Conservation (phyloP, 2,329 filamentous ascomycete genomes). For the Neofusicoccum kwambonambiense region DNA sequence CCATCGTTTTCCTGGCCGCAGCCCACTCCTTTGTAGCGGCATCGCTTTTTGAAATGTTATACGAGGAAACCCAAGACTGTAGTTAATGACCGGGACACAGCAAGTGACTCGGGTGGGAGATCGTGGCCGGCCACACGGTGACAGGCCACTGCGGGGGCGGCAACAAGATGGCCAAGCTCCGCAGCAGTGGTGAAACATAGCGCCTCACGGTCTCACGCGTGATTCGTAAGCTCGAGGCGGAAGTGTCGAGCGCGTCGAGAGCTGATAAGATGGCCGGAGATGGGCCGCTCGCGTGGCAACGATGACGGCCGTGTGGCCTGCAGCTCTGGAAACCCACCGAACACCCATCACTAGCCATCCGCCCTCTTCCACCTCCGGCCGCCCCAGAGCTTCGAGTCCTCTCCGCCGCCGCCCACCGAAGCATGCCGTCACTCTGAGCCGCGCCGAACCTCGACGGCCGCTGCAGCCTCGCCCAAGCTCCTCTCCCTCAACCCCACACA, state of each 20-base stretch:
- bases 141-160: no score
- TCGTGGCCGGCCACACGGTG: no score
- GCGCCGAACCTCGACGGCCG: not conserved
- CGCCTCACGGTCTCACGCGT: not conserved
- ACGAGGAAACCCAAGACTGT: no score
- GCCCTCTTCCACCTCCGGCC: not conserved
- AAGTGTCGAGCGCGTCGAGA: not conserved
- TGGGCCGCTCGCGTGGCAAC: conserved; percentile 5
- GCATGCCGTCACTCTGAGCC: not conserved
- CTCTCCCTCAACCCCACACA: not conserved
- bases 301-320: not conserved
- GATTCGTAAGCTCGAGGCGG: not conserved
- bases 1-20: no score
- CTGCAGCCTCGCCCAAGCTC: not conserved
- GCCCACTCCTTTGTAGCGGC: no score
- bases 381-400: not conserved
- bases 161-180: no score
- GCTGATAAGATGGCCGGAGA: conserved; percentile 12
- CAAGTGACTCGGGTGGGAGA: no score
- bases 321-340: conserved; percentile 9
- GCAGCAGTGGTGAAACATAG: not conserved
- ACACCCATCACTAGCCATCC: not conserved
- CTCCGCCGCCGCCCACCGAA: not conserved
- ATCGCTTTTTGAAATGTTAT: no score
- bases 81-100: no score